Evolutionary conservation across 495 filamentous ascomycete species (phyloP), one percentile per base, ranked within the genome.

Genomic region (Talaromyces nanjingensis): DNA sequence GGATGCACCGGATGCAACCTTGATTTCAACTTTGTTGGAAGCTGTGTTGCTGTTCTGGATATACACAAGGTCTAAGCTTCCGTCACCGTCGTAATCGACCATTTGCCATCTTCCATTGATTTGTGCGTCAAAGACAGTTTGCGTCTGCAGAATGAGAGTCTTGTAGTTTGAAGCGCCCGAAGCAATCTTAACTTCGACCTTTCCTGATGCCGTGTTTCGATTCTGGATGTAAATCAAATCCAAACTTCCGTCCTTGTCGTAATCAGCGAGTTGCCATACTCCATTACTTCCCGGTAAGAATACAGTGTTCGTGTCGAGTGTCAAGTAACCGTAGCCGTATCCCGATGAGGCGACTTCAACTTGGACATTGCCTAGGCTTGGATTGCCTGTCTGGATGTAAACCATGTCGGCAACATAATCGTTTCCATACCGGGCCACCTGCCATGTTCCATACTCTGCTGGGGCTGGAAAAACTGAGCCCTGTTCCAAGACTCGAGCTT

Each of bases 191-290:
- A 57, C n/a, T 24, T 57, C 54, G 8, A 57, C 54, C 24, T 57
- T 27, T 57, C 54, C 54, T 16, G 24, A 27, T 57, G 54, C 24
- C 6, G 54, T 57, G 16, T 57, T 33, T 57, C 54, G 54, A 57
- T 27, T 57, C 54, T 57, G 24, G 14, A 57, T 57, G 20, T 57
- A 57, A 16, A 57, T 57, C 18, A 57, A 33, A 57, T 57, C 54
- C 24, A 24, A 14, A 9, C 6, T 33, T 57, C 54, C 54, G 54
- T 57, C 54, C 5, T 33, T 33, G 29, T 57, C 16, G 54, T 27
- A 57, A 33, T 57, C 54, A n/a, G 54, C 54, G 8, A 57, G 24
- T 57, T 27, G 24, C 54, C 54, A 57, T 14, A 57, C 54, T 57
- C 54, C 54, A 33, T 57, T 57, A 3, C 14, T 57, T 20, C 29